Evolutionary conservation across 2,329 filamentous ascomycete species (phyloP).

Genomic region (Talaromyces funiculosus): DNA sequence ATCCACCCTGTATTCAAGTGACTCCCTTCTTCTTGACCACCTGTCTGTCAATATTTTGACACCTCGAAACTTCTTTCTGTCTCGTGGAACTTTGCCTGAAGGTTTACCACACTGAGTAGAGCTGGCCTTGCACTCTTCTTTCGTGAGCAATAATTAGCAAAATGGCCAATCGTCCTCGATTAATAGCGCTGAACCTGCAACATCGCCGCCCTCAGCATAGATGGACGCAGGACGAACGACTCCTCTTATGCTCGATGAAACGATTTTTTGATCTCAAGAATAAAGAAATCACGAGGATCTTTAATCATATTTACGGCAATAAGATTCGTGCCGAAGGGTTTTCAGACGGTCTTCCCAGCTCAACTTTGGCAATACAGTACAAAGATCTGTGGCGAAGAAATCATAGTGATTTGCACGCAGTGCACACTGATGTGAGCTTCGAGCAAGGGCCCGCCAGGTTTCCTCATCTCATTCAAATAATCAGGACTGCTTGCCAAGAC

Average conservation of each 20-base stretch:
- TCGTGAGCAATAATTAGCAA: neutral
- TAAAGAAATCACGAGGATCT: constrained; percentile 18
- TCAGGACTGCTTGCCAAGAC: neutral
- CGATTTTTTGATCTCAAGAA: constrained; percentile 20
- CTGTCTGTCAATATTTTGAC: neutral
- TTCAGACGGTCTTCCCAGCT: constrained; percentile 3
- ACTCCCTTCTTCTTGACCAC: neutral
- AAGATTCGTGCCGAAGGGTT: constrained; percentile 21
- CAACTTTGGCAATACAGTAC: constrained; percentile 21
- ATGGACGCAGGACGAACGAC: constrained; percentile 18
- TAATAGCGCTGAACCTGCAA: neutral
- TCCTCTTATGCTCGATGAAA: constrained; percentile 23
- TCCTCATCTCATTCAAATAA: constrained; percentile 14
- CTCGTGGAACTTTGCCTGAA: too few relatives aligned
- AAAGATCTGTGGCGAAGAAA: constrained; percentile 16
- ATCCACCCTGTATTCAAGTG: neutral
- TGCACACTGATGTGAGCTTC: constrained; percentile 21
- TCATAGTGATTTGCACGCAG: constrained; percentile 20
- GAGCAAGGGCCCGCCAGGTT: constrained; percentile 16
- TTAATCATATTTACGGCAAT: constrained; percentile 22
- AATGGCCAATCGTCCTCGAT: neutral
- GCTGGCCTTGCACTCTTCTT: too few relatives aligned
- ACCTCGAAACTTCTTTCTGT: neutral
- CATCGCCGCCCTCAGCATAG: constrained; percentile 3
- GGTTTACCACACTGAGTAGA: too few relatives aligned